Evolutionary conservation across 306 rosid species (phyloP).

Genomic region (Vigna trinervia): DNA sequence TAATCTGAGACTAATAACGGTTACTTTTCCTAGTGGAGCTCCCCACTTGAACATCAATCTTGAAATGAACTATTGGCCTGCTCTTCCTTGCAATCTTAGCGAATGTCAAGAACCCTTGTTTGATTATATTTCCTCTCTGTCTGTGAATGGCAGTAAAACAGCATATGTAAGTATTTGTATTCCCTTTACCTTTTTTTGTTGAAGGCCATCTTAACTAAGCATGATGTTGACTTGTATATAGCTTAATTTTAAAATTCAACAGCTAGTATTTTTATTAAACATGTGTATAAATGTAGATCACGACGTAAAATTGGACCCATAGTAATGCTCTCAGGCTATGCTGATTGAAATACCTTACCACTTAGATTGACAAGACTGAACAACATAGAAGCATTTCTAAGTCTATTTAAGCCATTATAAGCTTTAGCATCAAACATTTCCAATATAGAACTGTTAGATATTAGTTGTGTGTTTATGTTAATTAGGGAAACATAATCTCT

Average conservation of each 20-base stretch:
- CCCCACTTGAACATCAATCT: conserved; percentile 85
- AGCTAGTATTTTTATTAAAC: not conserved
- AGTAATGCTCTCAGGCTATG: not conserved
- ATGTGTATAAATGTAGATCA: conserved; percentile 9
- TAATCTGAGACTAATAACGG: conserved; percentile 38
- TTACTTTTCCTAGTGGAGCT: conserved; percentile 66
- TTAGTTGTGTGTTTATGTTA: too few relatives aligned
- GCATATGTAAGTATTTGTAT: conserved; percentile 58
- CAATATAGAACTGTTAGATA: too few relatives aligned
- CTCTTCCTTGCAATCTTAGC: conserved; percentile 84
- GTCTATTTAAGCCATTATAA: too few relatives aligned
- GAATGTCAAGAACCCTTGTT: conserved; percentile 86
- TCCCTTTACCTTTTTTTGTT: conserved; percentile 28
- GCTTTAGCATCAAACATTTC: too few relatives aligned
- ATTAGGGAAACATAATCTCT: too few relatives aligned
- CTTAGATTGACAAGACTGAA: not conserved
- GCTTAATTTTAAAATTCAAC: not conserved
- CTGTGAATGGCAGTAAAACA: conserved; percentile 71
- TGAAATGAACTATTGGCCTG: conserved; percentile 90
- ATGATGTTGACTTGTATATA: not conserved
- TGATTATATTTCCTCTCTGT: conserved; percentile 61
- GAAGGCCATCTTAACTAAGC: not conserved
- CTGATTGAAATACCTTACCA: not conserved
- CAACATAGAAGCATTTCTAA: not conserved
- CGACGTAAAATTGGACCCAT: not conserved